These are phyloP conservation scores for Phyllosticta capitalensis DNA, from an alignment of 2,329 filamentous ascomycete species.

Conservation along the genomic window DNA sequence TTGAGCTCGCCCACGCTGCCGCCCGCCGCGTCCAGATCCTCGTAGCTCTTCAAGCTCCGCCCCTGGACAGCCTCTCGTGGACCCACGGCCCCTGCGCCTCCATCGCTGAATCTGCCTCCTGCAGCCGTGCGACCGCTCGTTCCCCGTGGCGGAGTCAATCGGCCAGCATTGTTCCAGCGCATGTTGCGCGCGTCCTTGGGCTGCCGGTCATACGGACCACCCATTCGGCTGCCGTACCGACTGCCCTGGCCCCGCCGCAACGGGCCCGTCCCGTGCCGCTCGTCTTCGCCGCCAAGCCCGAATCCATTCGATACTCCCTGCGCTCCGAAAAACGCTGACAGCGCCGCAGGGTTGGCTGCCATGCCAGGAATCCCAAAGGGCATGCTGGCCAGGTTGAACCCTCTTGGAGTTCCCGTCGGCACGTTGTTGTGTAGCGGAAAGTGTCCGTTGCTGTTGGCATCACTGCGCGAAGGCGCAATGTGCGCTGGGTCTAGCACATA, in stretches of 20 bases:
- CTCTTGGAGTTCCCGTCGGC: slow-evolving; percentile 75
- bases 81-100: slow-evolving; percentile 62
- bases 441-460: slow-evolving; percentile 92
- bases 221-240: slow-evolving; percentile 27
- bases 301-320: slow-evolving; percentile 34
- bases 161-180: slow-evolving; percentile 36
- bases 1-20: slow-evolving; percentile 74
- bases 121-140: slow-evolving; percentile 35
- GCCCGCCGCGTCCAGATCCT: slow-evolving; percentile 78
- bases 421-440: slow-evolving; percentile 75
- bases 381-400: slow-evolving; percentile 77
- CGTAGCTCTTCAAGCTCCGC: slow-evolving; percentile 89
- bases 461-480: slow-evolving; percentile 84
- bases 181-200: slow-evolving; percentile 35
- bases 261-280: slow-evolving; percentile 32
- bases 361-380: slow-evolving; percentile 49
- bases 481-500: slow-evolving; percentile 93
- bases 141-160: slow-evolving; percentile 40
- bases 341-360: slow-evolving; percentile 28
- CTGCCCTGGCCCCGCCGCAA: slow-evolving; percentile 29
- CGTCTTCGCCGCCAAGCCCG: slow-evolving; percentile 36
- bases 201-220: slow-evolving; percentile 33
- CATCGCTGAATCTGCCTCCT: slow-evolving; percentile 64
- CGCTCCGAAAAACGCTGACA: slow-evolving; percentile 41
- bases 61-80: slow-evolving; percentile 88